Percentiles rank a stretch among this genome's conserved stretches.
Evolutionary conservation across 1,284 basidiomycete genomes (phyloP).

Genomic region (Ganoderma sp.): DNA sequence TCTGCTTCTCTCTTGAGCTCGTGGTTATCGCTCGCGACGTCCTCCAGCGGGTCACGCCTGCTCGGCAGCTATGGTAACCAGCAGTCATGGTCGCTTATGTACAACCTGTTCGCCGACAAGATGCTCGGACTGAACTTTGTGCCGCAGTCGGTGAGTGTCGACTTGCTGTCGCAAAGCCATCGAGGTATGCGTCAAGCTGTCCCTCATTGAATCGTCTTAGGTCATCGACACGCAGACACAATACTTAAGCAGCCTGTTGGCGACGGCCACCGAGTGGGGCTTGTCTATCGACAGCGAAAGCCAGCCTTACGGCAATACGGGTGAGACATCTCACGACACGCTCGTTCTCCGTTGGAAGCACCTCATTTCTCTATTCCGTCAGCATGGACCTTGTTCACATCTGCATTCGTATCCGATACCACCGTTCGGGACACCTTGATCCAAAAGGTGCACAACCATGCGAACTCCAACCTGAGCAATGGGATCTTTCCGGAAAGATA

Average conservation of each 20-base stretch:
- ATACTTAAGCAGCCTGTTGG: constrained; percentile 20
- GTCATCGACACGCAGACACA: constrained; percentile 18
- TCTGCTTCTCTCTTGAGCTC: no score
- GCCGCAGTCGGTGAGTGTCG: no score
- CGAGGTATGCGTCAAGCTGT: background rate
- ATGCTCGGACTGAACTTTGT: no score
- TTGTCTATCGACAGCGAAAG: no score
- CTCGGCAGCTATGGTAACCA: no score
- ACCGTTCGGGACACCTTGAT: constrained; percentile 33
- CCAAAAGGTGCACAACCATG: constrained; percentile 31
- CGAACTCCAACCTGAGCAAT: constrained; percentile 31
- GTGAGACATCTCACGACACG: constrained; percentile 18
- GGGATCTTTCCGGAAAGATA: constrained; percentile 32
- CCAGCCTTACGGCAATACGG: constrained; percentile 29
- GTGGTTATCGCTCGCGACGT: no score
- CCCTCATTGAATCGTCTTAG: background rate
- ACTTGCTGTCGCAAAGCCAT: no score
- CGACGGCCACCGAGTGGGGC: constrained; percentile 22
- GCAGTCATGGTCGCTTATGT: no score
- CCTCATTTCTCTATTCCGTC: no score
- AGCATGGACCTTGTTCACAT: constrained; percentile 39
- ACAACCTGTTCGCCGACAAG: no score
- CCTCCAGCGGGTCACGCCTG: no score
- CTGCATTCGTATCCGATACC: constrained; percentile 32
- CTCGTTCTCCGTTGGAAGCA: background rate